These are phyloP conservation scores for Solanum bukasovii DNA, from an alignment of 257 asterid species.

Conservation along the genomic window DNA sequence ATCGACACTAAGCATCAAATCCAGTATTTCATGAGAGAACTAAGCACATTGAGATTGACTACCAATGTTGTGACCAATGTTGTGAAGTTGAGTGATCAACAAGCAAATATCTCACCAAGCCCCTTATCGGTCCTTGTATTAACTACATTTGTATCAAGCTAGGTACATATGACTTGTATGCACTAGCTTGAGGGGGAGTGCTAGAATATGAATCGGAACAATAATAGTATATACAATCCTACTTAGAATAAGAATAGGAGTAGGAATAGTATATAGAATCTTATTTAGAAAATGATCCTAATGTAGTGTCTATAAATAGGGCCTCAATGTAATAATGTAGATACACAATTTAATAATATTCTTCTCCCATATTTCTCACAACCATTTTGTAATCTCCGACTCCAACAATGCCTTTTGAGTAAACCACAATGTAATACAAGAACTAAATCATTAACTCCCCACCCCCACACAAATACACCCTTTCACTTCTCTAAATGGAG, in stretches of 20 bases:
- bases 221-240: too few species aligned
- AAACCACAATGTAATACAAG: background rate
- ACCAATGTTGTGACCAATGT: too few species aligned
- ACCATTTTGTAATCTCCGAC: background rate
- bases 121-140: background rate
- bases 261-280: too few species aligned
- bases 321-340: background rate
- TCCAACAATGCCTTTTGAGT: background rate
- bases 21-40: background rate
- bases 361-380: background rate
- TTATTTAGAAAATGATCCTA: too few species aligned
- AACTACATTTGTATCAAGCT: background rate
- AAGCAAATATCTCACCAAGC: background rate
- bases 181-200: background rate
- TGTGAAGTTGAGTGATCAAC: background rate
- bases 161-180: background rate
- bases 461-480: background rate
- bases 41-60: background rate
- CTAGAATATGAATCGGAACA: background rate
- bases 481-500: background rate
- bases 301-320: background rate
- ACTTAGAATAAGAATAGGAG: background rate
- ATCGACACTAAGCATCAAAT: background rate
- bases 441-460: background rate
- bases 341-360: background rate